Conservation (phyloP, 345 rosid genomes). For the Salix viminalis region DNA sequence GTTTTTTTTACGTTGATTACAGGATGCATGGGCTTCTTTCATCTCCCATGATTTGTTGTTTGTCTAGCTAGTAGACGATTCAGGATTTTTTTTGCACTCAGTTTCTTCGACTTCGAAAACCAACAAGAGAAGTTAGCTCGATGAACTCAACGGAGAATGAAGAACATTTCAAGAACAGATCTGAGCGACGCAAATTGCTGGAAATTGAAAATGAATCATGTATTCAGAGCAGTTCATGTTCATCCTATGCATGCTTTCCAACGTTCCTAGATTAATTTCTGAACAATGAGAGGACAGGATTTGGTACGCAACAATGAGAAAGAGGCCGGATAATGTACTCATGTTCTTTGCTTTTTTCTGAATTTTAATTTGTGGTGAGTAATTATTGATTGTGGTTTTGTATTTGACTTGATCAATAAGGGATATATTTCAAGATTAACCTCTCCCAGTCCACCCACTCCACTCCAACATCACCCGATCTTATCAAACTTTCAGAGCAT, state of each 20-base stretch:
- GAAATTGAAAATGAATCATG: background rate
- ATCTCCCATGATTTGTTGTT: conserved; percentile 48
- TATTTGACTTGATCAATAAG: background rate
- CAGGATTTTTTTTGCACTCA: background rate
- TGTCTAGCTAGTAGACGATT: conserved; percentile 17
- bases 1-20: conserved; percentile 1
- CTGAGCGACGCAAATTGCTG: background rate
- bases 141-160: background rate
- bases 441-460: too few relatives aligned
- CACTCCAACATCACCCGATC: too few relatives aligned
- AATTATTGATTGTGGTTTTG: background rate
- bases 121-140: background rate
- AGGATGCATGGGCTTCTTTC: conserved; percentile 78
- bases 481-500: too few relatives aligned
- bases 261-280: background rate
- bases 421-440: too few relatives aligned
- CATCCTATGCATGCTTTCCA: background rate
- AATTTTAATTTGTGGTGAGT: background rate
- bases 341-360: background rate
- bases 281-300: background rate
- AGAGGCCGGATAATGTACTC: background rate
- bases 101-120: background rate
- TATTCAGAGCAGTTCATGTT: background rate
- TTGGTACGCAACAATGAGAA: background rate
- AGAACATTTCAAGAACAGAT: background rate